Conservation (phyloP, 2,329 filamentous ascomycete genomes). For the Chrysosporium keratinophilum region DNA sequence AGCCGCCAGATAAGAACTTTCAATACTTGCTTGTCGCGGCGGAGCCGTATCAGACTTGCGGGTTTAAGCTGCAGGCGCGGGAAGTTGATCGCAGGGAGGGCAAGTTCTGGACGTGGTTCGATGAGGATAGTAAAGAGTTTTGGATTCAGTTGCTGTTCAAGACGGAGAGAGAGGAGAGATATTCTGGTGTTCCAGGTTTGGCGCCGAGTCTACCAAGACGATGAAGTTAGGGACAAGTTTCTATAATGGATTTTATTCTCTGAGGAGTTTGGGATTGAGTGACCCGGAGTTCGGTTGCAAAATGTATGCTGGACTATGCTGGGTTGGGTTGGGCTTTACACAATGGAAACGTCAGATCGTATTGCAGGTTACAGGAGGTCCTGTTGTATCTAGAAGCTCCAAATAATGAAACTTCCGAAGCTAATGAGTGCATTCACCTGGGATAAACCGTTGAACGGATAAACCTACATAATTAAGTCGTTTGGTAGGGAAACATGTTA, state of each 20-base stretch:
- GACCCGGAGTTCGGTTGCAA: constrained; percentile 14
- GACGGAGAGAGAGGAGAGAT: constrained; percentile 92
- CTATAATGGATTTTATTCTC: not conserved
- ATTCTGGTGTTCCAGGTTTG: constrained; percentile 55
- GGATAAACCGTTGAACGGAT: no score
- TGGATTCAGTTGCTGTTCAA: constrained; percentile 98
- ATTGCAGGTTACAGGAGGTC: no score
- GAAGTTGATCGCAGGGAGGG: constrained; percentile 87
- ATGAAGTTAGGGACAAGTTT: constrained; percentile 16
- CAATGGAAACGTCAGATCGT: not conserved
- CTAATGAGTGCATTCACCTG: no score
- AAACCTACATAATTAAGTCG: no score
- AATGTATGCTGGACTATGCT: constrained; percentile 2
- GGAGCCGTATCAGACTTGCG: constrained; percentile 95
- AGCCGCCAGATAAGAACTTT: constrained; percentile 79
- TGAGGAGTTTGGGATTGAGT: constrained; percentile 1
- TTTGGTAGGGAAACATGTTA: no score
- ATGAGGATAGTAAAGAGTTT: constrained; percentile 90
- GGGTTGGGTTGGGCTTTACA: not conserved
- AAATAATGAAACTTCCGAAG: no score
- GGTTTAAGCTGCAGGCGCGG: constrained; percentile 86
- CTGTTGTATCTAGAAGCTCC: no score
- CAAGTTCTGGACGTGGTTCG: constrained; percentile 88
- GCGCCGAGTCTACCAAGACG: constrained; percentile 38
- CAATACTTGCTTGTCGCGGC: constrained; percentile 93